Evolutionary conservation across 306 rosid genomes (phyloP).

Genomic region (Trifolium fragiferum): DNA sequence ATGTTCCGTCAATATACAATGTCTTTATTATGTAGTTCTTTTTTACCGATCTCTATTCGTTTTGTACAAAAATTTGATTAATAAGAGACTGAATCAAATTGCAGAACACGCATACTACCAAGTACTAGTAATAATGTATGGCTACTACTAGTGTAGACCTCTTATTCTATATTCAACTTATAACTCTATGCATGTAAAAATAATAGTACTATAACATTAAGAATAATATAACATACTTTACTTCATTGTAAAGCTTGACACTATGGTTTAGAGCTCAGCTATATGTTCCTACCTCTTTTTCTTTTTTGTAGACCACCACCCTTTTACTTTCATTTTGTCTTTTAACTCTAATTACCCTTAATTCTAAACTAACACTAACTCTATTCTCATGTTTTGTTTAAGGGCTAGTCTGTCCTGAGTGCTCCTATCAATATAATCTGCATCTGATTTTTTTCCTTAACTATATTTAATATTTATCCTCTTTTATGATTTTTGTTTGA

Average conservation of each 20-base stretch:
- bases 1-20: too few relatives aligned
- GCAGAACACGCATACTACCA: too few relatives aligned
- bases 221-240: conserved; percentile 30
- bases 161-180: conserved; percentile 45
- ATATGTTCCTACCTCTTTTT: background rate
- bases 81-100: too few relatives aligned
- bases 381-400: too few relatives aligned
- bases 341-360: background rate
- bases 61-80: too few relatives aligned
- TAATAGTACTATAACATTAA: background rate
- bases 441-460: too few relatives aligned
- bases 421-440: too few relatives aligned
- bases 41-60: too few relatives aligned
- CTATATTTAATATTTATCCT: too few relatives aligned
- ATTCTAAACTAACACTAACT: background rate
- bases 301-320: conserved; percentile 43
- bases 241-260: conserved; percentile 1
- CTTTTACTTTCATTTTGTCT: conserved; percentile 21
- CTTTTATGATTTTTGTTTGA: too few relatives aligned
- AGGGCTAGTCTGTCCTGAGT: too few relatives aligned
- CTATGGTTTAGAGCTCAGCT: background rate
- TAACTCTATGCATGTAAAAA: conserved; percentile 47
- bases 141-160: conserved; percentile 47
- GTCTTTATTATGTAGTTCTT: too few relatives aligned
- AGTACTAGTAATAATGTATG: conserved; percentile 34